Evolutionary conservation across 768 basidiomycete species (phyloP).

Genomic region (Leccinellum luteum): DNA sequence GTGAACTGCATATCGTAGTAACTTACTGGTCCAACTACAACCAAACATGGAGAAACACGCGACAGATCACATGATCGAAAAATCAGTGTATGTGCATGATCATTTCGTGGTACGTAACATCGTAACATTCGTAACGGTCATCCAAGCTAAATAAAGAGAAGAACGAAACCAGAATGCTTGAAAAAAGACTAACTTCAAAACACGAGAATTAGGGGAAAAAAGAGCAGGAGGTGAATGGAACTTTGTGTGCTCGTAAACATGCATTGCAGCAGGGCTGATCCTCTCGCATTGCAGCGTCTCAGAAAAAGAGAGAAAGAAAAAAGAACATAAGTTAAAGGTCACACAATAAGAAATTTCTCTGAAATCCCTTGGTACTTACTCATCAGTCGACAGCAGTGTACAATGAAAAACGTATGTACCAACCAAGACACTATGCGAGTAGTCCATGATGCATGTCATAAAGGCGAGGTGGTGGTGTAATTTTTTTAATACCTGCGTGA

Average conservation of each 20-base stretch:
- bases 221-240: conserved; percentile 7
- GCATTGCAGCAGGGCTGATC: not conserved
- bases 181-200: conserved; percentile 11
- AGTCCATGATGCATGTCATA: conserved; percentile 31
- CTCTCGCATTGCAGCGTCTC: conserved; percentile 1
- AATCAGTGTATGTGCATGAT: conserved; percentile 17
- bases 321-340: conserved; percentile 20
- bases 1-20: conserved; percentile 38
- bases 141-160: conserved; percentile 14
- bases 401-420: conserved; percentile 13
- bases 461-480: conserved; percentile 6
- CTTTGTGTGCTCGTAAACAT: conserved; percentile 1
- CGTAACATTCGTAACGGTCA: conserved; percentile 27
- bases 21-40: conserved; percentile 3
- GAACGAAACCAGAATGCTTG: not conserved
- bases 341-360: conserved; percentile 21
- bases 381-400: conserved; percentile 17
- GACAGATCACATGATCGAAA: conserved; percentile 13
- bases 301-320: conserved; percentile 2
- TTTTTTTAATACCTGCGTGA: conserved; percentile 24
- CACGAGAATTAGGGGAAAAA: conserved; percentile 3
- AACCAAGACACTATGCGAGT: conserved; percentile 25
- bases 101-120: conserved; percentile 27
- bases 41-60: conserved; percentile 21
- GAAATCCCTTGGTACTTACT: conserved; percentile 17